Evolutionary conservation across 1,284 basidiomycete species (phyloP).

Genomic region (Melampsora americana): DNA sequence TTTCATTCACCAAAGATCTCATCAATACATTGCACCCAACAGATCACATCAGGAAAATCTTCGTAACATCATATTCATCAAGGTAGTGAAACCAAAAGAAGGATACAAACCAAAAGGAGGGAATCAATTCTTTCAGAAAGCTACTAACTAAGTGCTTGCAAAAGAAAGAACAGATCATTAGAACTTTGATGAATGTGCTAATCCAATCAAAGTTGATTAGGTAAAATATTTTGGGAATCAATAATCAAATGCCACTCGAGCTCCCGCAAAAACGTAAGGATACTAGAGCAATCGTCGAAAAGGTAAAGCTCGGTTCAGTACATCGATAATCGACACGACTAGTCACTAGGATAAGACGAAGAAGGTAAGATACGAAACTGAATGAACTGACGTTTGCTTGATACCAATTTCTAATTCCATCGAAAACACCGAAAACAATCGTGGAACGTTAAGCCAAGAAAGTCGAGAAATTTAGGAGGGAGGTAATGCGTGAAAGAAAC

Average conservation of each 20-base stretch:
- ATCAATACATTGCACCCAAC: too few species aligned
- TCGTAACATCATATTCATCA: too few species aligned
- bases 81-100: too few species aligned
- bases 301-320: background rate
- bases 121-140: too few species aligned
- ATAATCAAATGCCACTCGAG: conserved; percentile 70
- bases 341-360: conserved; percentile 48
- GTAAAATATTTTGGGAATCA: conserved; percentile 31
- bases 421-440: background rate
- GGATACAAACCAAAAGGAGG: too few species aligned
- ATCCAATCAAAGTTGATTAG: too few species aligned
- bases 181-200: too few species aligned
- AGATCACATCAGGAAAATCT: too few species aligned
- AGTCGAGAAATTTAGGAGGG: background rate
- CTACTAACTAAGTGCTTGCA: too few species aligned
- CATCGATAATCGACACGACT: background rate
- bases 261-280: conserved; percentile 75
- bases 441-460: background rate
- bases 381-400: conserved; percentile 25
- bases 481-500: conserved; percentile 16
- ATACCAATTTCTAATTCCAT: conserved; percentile 32
- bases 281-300: conserved; percentile 60
- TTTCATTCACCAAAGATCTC: too few species aligned
- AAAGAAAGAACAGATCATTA: too few species aligned
- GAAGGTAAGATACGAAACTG: conserved; percentile 73